A percentile compares a stretch with the other conserved stretches of the same genome.
phyloP scores from a whole-genome alignment of 768 basidiomycete genomes.

The Boletus rufocinnamomeus region DNA sequence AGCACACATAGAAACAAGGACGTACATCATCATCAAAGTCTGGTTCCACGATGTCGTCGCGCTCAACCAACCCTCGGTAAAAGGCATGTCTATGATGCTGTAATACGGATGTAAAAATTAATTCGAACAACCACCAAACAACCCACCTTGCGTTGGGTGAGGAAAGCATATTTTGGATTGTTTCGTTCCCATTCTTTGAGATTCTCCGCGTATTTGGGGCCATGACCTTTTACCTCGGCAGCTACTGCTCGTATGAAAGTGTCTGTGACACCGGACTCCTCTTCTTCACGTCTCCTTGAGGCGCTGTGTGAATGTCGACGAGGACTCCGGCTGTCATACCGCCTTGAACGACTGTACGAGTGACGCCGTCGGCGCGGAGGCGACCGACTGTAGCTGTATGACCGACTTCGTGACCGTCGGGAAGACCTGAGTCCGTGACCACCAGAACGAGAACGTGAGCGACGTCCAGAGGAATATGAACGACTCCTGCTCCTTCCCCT shows the following conservation, averaged over 20 bases:
- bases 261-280: constrained; percentile 64
- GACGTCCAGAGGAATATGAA: constrained; percentile 27
- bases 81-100: constrained; percentile 74
- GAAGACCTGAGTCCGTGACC: constrained; percentile 30
- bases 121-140: constrained; percentile 3
- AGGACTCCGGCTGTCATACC: constrained; percentile 48
- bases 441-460: constrained; percentile 36
- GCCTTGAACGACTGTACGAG: constrained; percentile 53
- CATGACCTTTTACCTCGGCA: constrained; percentile 80
- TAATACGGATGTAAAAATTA: constrained; percentile 3
- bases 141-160: constrained; percentile 56
- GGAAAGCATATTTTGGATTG: constrained; percentile 83
- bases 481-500: constrained; percentile 30
- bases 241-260: constrained; percentile 88
- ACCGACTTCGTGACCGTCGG: constrained; percentile 30
- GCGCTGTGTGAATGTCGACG: constrained; percentile 41
- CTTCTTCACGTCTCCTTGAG: constrained; percentile 49
- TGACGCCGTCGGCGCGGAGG: constrained; percentile 42
- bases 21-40: constrained; percentile 82
- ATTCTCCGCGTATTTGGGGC: constrained; percentile 69
- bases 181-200: constrained; percentile 74
- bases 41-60: constrained; percentile 52
- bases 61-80: constrained; percentile 69
- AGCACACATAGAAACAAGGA: constrained; percentile 7
- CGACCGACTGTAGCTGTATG: constrained; percentile 37